Conservation (phyloP, 2,329 filamentous ascomycete species). For the Fusarium sp. region DNA sequence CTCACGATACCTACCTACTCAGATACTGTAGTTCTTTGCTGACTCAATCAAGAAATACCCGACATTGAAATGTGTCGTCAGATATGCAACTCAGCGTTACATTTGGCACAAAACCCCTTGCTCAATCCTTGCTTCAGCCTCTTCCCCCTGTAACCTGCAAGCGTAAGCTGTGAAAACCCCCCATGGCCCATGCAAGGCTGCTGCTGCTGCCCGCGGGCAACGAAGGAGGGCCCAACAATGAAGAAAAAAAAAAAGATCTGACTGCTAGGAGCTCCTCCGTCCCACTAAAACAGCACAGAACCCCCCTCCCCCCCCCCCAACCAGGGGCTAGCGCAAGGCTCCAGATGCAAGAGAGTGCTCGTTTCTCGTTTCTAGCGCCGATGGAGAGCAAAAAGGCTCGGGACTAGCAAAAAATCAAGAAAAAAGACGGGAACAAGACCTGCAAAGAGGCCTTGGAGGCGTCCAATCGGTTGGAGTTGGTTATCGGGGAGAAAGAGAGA, state of each 20-base stretch:
- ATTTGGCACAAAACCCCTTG: constrained; percentile 2
- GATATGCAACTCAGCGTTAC: constrained; percentile 39
- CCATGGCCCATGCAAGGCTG: constrained; percentile 34
- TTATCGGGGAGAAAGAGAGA: constrained; percentile 11
- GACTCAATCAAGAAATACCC: constrained; percentile 19
- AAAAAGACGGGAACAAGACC: background rate
- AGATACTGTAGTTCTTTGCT: background rate
- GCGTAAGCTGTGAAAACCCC: background rate
- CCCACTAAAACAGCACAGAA: background rate
- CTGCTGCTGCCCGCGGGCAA: constrained; percentile 6
- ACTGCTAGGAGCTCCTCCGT: background rate
- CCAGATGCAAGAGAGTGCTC: background rate
- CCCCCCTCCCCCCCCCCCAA: too few species aligned
- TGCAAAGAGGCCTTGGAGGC: background rate
- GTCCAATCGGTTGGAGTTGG: constrained; percentile 29
- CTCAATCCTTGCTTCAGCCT: constrained; percentile 28
- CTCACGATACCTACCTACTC: background rate
- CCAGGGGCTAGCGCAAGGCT: background rate
- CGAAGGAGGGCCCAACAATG: constrained; percentile 3
- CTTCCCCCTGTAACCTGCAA: constrained; percentile 14
- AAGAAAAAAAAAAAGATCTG: background rate
- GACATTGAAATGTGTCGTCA: constrained; percentile 33
- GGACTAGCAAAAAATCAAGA: background rate
- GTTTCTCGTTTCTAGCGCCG: background rate
- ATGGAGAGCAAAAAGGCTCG: background rate